Evolutionary conservation across 257 asterid species (phyloP).

Genomic region (Catharanthus roseus): DNA sequence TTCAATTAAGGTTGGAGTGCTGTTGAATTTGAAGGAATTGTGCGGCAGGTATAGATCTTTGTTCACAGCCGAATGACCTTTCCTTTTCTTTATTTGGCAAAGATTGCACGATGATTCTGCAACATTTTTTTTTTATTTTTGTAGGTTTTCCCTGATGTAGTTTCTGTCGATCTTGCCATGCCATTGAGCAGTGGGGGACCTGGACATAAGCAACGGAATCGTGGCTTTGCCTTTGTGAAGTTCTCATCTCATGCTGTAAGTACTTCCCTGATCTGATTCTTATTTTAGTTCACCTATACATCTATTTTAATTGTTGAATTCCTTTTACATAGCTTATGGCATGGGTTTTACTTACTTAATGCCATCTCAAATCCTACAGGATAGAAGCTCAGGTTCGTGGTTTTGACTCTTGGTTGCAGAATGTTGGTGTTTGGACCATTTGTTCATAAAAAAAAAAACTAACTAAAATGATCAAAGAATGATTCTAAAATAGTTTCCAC

Average conservation of each 20-base stretch:
- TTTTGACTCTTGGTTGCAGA: conserved; percentile 79
- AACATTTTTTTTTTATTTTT: conserved; percentile 5
- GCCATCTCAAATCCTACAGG: conserved; percentile 84
- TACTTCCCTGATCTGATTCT: conserved; percentile 19
- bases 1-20: conserved; percentile 67
- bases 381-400: conserved; percentile 81
- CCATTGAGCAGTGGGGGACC: conserved; percentile 36
- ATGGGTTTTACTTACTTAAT: conserved; percentile 49
- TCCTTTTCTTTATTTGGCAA: neutral
- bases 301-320: conserved; percentile 3
- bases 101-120: neutral
- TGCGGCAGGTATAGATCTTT: conserved; percentile 56
- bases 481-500: conserved; percentile 5
- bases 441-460: conserved; percentile 30
- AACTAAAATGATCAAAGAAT: conserved; percentile 10
- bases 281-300: conserved; percentile 11
- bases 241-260: conserved; percentile 85
- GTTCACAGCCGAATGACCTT: conserved; percentile 10
- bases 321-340: conserved; percentile 15
- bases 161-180: conserved; percentile 62
- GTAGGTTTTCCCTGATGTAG: conserved; percentile 75
- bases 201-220: conserved; percentile 61
- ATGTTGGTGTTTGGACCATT: conserved; percentile 41
- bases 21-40: conserved; percentile 59
- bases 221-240: conserved; percentile 89